Evolutionary conservation across 345 rosid genomes (phyloP).

Genomic region (Heritiera littoralis): DNA sequence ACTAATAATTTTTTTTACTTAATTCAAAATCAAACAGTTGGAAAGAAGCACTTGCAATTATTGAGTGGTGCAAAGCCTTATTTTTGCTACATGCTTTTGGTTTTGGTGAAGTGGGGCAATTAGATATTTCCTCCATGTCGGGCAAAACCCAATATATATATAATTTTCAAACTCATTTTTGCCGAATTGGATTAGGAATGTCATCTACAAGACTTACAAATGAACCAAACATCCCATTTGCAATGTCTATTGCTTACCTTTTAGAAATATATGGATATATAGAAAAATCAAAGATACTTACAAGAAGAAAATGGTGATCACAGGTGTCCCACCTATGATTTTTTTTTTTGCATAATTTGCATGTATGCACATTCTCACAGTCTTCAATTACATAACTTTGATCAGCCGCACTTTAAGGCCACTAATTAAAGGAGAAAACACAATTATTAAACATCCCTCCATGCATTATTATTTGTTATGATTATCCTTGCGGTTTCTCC

Average conservation of each 20-base stretch:
- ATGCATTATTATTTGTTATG: constrained; percentile 26
- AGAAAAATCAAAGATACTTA: background rate
- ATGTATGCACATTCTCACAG: background rate
- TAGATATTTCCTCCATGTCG: background rate
- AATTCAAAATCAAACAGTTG: background rate
- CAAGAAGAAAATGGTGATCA: background rate
- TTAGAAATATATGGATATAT: background rate
- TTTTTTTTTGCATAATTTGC: background rate
- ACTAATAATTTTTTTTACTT: background rate
- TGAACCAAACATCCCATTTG: background rate
- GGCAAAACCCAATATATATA: background rate
- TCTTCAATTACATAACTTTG: constrained; percentile 20
- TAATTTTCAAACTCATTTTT: background rate
- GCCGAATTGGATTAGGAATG: background rate
- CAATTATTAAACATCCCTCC: constrained; percentile 24
- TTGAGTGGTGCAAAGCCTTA: background rate
- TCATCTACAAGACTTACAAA: background rate
- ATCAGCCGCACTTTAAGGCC: constrained; percentile 15
- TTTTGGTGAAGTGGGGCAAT: background rate
- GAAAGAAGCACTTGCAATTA: background rate
- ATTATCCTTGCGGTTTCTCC: background rate
- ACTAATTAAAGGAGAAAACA: constrained; percentile 30
- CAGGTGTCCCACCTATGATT: background rate
- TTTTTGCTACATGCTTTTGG: background rate
- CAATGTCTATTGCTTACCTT: background rate